Percentiles rank a stretch among this genome's conserved stretches.
These are phyloP conservation scores for Penicillium lividum DNA, from an alignment of 495 filamentous ascomycete species.

Conservation along the genomic window DNA sequence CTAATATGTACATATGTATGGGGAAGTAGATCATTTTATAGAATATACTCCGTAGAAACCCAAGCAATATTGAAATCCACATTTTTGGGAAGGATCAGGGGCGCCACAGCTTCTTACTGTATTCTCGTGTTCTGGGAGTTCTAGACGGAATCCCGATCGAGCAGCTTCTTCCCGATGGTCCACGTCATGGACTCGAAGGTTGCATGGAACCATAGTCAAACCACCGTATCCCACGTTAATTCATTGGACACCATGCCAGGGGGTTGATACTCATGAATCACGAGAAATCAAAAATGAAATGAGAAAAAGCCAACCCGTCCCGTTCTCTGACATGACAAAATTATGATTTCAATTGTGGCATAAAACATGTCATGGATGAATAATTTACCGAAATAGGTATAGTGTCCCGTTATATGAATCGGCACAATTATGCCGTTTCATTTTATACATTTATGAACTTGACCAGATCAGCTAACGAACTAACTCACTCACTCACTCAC, in stretches of 20 bases:
- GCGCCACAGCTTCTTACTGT: not conserved
- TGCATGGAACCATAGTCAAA: not conserved
- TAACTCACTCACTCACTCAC: no score
- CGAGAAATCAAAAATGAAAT: no score
- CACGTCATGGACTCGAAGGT: constrained; percentile 27
- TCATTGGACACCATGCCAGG: not conserved
- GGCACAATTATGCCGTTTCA: not conserved
- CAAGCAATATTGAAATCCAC: no score
- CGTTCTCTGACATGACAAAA: not conserved
- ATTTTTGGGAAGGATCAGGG: not conserved
- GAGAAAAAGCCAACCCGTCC: no score
- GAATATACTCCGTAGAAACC: no score
- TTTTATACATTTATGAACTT: no score
- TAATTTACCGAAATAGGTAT: not conserved
- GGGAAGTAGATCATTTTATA: no score
- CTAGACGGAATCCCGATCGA: constrained; percentile 2
- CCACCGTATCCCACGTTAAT: not conserved
- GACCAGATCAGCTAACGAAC: no score
- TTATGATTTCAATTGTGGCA: not conserved
- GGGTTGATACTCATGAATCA: not conserved
- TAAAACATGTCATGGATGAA: not conserved
- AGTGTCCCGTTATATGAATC: not conserved
- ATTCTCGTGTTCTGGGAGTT: not conserved
- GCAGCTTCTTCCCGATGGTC: constrained; percentile 9
- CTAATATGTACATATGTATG: no score